Evolutionary conservation across 2,329 filamentous ascomycete species (phyloP).

Genomic region (Penicillium sclerotigenum): DNA sequence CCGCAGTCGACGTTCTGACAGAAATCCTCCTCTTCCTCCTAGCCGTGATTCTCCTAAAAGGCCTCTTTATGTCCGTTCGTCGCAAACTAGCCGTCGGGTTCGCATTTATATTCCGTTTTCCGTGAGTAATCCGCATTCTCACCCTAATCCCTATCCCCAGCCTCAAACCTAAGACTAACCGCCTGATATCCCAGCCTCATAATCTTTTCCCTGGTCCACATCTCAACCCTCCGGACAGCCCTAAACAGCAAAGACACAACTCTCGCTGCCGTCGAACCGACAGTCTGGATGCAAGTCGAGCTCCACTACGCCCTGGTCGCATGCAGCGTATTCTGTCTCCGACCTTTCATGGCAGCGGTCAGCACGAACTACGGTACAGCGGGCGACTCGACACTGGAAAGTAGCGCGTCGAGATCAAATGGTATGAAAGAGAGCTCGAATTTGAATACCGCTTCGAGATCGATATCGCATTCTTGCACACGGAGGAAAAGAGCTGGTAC

Average conservation of each 20-base stretch:
- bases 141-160: neutral
- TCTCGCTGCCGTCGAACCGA: slow-evolving; percentile 32
- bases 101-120: slow-evolving; percentile 37
- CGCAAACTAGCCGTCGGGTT: slow-evolving; percentile 34
- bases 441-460: slow-evolving; percentile 12
- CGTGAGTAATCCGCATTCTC: slow-evolving; percentile 28
- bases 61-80: slow-evolving; percentile 33
- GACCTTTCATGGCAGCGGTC: slow-evolving; percentile 38
- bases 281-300: slow-evolving; percentile 38
- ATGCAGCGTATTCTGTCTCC: slow-evolving; percentile 38
- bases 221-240: slow-evolving; percentile 30
- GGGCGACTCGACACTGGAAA: slow-evolving; percentile 30
- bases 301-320: slow-evolving; percentile 37
- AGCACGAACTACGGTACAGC: slow-evolving; percentile 38
- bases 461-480: neutral
- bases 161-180: neutral
- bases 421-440: slow-evolving; percentile 18
- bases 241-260: slow-evolving; percentile 35
- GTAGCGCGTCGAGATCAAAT: slow-evolving; percentile 19
- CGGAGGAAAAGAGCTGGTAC: slow-evolving; percentile 2
- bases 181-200: slow-evolving; percentile 31
- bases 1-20: slow-evolving; percentile 35
- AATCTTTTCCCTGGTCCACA: slow-evolving; percentile 36
- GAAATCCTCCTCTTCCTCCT: slow-evolving; percentile 34
- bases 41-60: slow-evolving; percentile 29